Evolutionary conservation across 139 green algal species (phyloP), one percentile per base, ranked within the genome.

Genomic region (Chlorella sp.): DNA sequence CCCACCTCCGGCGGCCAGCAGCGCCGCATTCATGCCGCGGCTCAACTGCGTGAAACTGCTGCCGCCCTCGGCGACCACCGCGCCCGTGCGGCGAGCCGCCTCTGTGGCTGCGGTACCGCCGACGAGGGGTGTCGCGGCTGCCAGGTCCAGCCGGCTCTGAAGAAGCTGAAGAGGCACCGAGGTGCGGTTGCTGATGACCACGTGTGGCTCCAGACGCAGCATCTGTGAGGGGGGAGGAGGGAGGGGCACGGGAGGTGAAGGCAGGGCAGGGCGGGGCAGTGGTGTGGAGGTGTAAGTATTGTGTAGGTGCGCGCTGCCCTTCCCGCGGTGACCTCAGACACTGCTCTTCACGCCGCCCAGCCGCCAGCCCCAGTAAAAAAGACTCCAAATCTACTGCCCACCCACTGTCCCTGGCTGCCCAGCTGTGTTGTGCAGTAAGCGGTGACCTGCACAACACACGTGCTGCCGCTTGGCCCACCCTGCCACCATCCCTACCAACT

Each of bases 161-260:
- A 96, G 76, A 68, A 97, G 90, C 86, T 95, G 89, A n/a, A 98
- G 90, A 14, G 90, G 84, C 48, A 96, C 92, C 36, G 94, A 93
- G 1, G 95, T 97, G 40, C 89, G 88, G 90, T 98, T 98, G 77
- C 91, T 92, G 3, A 97, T 87, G 66, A 97, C 88, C n/a, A 97
- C 39, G 83, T 97, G 93, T 0, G 95, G 93, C 77, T 98, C 95
- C 87, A 98, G 76, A 3, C 91, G 85, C 83, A 97, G 91, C 30
- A 94, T 89, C 86, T 94, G 90, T 81, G 42, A 0, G 22, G 24
- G 66, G 66, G 66, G 26, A 28, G 66, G n/a, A 28, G 5, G 22
- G 11, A 73, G 26, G 36, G 36, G 75, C 24, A 81, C 71, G 39
- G 28, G 2, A 28, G 28, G 28, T 37, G 71, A 78, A 7, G 9